These are phyloP conservation scores for Naganishia vaughanmartiniae DNA, from an alignment of 768 basidiomycete genomes.

Conservation along the genomic window DNA sequence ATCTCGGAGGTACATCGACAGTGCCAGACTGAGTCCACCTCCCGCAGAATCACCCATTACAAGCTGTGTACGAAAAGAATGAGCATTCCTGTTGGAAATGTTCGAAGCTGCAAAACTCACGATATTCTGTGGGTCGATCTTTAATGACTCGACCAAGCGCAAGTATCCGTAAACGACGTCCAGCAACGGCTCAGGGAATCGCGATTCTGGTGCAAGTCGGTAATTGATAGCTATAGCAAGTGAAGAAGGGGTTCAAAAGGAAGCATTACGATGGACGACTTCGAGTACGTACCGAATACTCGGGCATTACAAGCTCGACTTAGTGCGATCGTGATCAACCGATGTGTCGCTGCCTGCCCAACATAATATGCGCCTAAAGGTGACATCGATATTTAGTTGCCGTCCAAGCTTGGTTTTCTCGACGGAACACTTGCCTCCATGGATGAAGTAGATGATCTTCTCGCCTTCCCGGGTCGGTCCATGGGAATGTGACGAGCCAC, in stretches of 20 bases:
- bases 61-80: constrained; percentile 31
- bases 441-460: constrained; percentile 84
- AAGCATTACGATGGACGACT: constrained; percentile 44
- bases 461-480: constrained; percentile 53
- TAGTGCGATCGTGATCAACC: constrained; percentile 83
- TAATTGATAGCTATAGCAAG: constrained; percentile 75
- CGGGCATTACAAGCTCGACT: constrained; percentile 84
- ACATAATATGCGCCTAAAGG: constrained; percentile 80
- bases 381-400: constrained; percentile 9
- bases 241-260: constrained; percentile 26
- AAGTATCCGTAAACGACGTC: constrained; percentile 86
- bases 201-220: constrained; percentile 89
- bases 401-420: background rate
- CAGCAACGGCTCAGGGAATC: constrained; percentile 82
- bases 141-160: constrained; percentile 70
- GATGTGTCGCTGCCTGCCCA: constrained; percentile 84
- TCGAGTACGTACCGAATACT: constrained; percentile 68
- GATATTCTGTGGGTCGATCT: constrained; percentile 87
- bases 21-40: constrained; percentile 77
- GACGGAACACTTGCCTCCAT: constrained; percentile 66
- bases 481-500: background rate
- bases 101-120: constrained; percentile 54
- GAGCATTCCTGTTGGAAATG: background rate
- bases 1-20: constrained; percentile 93
- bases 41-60: constrained; percentile 85